These are phyloP conservation scores for Aaosphaeria arxii DNA, from an alignment of 2,329 filamentous ascomycete genomes.

Conservation along the genomic window DNA sequence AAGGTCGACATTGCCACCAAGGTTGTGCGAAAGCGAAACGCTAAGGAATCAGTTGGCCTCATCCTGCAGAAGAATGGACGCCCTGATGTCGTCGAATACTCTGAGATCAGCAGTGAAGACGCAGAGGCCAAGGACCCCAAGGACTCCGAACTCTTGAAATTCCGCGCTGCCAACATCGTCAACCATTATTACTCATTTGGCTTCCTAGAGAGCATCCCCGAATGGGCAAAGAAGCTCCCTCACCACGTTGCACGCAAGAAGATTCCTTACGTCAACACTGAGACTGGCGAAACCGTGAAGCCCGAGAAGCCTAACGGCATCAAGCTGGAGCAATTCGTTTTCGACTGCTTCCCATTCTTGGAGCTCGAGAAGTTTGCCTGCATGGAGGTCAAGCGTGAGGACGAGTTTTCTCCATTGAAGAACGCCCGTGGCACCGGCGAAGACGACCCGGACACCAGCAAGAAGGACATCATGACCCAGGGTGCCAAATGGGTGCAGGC, in stretches of 20 bases:
- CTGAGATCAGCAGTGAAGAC: constrained; percentile 87
- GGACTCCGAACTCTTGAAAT: constrained; percentile 80
- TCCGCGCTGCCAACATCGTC: constrained; percentile 97
- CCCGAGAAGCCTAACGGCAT: constrained; percentile 95
- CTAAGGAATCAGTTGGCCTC: constrained; percentile 91
- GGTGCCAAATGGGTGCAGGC: constrained; percentile 81
- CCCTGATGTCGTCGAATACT: constrained; percentile 98
- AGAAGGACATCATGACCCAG: constrained; percentile 83
- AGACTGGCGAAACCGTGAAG: constrained; percentile 78
- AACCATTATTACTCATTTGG: constrained; percentile 99
- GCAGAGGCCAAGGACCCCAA: constrained; percentile 83
- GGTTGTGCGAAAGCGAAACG: constrained; percentile 97
- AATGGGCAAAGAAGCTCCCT: constrained; percentile 80
- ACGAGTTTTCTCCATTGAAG: constrained; percentile 97
- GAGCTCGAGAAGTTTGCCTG: constrained; percentile 86
- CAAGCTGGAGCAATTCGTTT: constrained; percentile 99
- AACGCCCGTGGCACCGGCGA: constrained; percentile 79
- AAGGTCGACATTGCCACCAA: constrained; percentile 96
- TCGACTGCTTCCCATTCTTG: constrained; percentile 93
- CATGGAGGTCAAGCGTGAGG: constrained; percentile 93
- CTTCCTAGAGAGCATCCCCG: constrained; percentile 87
- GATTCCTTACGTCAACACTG: constrained; percentile 80
- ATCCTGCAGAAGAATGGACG: constrained; percentile 94
- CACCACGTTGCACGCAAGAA: constrained; percentile 98
- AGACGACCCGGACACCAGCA: constrained; percentile 93